Percentiles rank a stretch among this genome's conserved stretches.
Evolutionary conservation across 1,139 yeast species (phyloP).

Genomic region (Hemisphaericaspora xylofermentans): DNA sequence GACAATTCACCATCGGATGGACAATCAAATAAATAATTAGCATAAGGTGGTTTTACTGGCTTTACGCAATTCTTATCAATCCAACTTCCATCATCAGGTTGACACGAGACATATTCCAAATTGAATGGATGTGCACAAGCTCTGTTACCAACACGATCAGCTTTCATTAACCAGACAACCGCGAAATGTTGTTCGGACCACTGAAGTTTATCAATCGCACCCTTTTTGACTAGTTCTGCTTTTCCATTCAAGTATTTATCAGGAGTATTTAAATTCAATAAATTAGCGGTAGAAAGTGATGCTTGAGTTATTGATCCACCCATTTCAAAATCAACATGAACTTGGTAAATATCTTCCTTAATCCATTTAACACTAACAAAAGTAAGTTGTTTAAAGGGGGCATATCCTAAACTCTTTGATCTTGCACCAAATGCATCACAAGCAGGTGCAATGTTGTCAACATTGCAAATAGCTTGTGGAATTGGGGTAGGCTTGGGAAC

Average conservation of each 20-base stretch:
- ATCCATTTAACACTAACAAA: conserved; percentile 5
- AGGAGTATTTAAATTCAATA: conserved; percentile 3
- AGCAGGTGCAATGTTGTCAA: not conserved
- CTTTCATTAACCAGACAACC: conserved; percentile 6
- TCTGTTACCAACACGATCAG: not conserved
- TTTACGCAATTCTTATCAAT: not conserved
- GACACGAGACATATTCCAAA: conserved; percentile 2
- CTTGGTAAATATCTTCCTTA: conserved; percentile 4
- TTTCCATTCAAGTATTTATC: conserved; percentile 6
- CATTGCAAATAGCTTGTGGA: conserved; percentile 2
- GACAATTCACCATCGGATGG: no score
- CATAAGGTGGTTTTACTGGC: not conserved
- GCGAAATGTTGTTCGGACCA: conserved; percentile 4
- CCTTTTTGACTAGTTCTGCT: conserved; percentile 1
- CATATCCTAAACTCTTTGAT: conserved; percentile 2
- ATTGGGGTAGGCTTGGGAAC: conserved; percentile 2
- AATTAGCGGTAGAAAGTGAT: conserved; percentile 3
- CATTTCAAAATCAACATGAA: conserved; percentile 6
- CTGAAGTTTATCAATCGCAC: conserved; percentile 1
- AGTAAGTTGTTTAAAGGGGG: not conserved
- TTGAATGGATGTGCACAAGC: conserved; percentile 2
- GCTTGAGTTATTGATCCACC: conserved; percentile 5
- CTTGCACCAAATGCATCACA: conserved; percentile 1
- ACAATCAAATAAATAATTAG: conserved; percentile 1
- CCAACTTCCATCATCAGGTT: not conserved